Percentiles rank a stretch among this genome's conserved stretches.
These are phyloP conservation scores for Licmophora abbreviata DNA, from an alignment of 108 stramenopile genomes.

Conservation along the genomic window DNA sequence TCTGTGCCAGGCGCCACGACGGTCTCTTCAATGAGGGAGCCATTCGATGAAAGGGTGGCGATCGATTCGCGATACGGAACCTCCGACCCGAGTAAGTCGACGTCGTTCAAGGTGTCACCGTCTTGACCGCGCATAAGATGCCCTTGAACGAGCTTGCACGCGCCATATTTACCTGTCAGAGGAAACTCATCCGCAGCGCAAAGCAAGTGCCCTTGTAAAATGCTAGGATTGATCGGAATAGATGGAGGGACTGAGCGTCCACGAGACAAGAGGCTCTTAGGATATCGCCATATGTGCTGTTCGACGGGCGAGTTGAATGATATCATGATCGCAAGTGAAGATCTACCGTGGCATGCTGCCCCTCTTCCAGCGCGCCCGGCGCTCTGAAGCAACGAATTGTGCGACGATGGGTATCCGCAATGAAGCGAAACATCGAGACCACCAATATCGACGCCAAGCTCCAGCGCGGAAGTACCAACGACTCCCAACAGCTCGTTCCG, in stretches of 20 bases:
- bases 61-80: conserved; percentile 46
- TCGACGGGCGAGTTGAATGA: conserved; percentile 84
- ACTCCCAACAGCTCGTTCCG: conserved; percentile 76
- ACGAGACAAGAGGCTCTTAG: conserved; percentile 48
- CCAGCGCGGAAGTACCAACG: conserved; percentile 88
- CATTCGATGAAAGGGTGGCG: conserved; percentile 18
- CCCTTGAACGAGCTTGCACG: no score
- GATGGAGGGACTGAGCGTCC: conserved; percentile 73
- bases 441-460: conserved; percentile 96
- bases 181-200: conserved; percentile 90
- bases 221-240: conserved; percentile 61
- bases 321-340: conserved; percentile 81
- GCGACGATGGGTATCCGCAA: conserved; percentile 78
- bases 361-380: conserved; percentile 92
- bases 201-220: conserved; percentile 82
- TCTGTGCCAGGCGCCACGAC: conserved; percentile 10
- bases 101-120: conserved; percentile 24
- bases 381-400: conserved; percentile 80
- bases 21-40: conserved; percentile 15
- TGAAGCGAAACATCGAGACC: conserved; percentile 89
- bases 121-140: no score
- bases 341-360: conserved; percentile 10
- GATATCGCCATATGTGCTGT: conserved; percentile 77
- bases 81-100: conserved; percentile 43
- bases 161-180: conserved; percentile 52